Percentiles rank a stretch among this genome's conserved stretches.
These are phyloP conservation scores for Daldinia concentrica DNA, from an alignment of 495 filamentous ascomycete genomes.

Conservation along the genomic window DNA sequence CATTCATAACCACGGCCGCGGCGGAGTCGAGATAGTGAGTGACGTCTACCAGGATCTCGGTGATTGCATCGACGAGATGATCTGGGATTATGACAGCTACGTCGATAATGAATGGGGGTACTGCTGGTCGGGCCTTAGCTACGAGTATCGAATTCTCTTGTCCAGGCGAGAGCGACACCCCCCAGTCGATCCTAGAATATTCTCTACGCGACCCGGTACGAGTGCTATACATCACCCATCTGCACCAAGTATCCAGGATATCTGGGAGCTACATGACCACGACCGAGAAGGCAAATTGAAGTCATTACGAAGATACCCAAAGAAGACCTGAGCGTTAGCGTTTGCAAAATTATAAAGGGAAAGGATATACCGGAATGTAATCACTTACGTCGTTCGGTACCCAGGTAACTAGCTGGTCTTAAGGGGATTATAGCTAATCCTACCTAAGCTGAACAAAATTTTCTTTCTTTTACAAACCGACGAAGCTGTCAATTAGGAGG, in stretches of 20 bases:
- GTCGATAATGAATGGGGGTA: neutral
- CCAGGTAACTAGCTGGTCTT: neutral
- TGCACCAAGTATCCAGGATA: conserved; percentile 8
- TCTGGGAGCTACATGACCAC: conserved; percentile 21
- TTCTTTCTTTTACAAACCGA: no score
- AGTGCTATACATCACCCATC: conserved; percentile 21
- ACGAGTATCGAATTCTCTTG: neutral
- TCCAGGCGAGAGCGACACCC: neutral
- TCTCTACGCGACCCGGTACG: conserved; percentile 19
- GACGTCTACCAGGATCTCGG: conserved; percentile 30
- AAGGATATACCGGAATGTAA: neutral
- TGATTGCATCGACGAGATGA: neutral
- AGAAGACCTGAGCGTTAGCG: neutral
- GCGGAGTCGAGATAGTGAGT: conserved; percentile 26
- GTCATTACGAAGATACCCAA: neutral
- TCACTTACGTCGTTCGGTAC: neutral
- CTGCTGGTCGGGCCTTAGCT: conserved; percentile 5
- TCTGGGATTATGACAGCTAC: neutral
- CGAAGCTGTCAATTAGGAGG: neutral
- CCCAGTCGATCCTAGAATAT: conserved; percentile 1
- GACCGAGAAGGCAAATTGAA: conserved; percentile 5
- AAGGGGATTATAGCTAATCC: neutral
- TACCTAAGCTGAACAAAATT: no score
- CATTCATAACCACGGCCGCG: conserved; percentile 31
- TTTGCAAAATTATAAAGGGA: neutral